These are phyloP conservation scores for Chloris gayana DNA, from an alignment of 176 grass and related monocot species.

Conservation along the genomic window DNA sequence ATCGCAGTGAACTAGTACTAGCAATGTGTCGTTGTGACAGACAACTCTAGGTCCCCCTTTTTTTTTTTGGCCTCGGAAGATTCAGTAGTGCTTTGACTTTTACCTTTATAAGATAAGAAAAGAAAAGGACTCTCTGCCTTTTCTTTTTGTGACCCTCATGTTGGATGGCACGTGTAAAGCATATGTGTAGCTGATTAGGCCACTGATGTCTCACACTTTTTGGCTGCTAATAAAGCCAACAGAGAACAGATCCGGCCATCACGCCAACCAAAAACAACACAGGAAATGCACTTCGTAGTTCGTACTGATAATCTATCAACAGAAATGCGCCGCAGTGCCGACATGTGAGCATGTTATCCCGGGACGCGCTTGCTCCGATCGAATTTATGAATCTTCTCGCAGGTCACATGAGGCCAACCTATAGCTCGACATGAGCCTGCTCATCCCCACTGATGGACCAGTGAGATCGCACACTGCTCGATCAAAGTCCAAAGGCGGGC, in stretches of 20 bases:
- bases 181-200: background rate
- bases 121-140: background rate
- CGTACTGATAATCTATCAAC: too few species aligned
- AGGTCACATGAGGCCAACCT: background rate
- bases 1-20: too few species aligned
- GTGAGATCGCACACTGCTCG: background rate
- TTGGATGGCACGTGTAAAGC: background rate
- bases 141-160: background rate
- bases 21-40: too few species aligned
- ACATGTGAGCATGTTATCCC: background rate
- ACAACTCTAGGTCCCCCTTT: too few species aligned
- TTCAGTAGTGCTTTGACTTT: too few species aligned
- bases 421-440: background rate
- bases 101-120: too few species aligned
- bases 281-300: too few species aligned
- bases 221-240: background rate
- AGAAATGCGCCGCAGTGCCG: background rate
- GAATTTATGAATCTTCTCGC: background rate
- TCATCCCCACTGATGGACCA: slow-evolving; percentile 20
- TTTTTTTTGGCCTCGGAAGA: too few species aligned
- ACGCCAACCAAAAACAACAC: background rate
- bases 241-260: background rate
- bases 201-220: background rate
- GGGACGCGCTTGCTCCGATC: background rate
- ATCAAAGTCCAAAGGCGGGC: background rate